Base-by-base conservation (phyloP, 129 eudicot species). In the Pseudognaphalium luteoalbum region DNA sequence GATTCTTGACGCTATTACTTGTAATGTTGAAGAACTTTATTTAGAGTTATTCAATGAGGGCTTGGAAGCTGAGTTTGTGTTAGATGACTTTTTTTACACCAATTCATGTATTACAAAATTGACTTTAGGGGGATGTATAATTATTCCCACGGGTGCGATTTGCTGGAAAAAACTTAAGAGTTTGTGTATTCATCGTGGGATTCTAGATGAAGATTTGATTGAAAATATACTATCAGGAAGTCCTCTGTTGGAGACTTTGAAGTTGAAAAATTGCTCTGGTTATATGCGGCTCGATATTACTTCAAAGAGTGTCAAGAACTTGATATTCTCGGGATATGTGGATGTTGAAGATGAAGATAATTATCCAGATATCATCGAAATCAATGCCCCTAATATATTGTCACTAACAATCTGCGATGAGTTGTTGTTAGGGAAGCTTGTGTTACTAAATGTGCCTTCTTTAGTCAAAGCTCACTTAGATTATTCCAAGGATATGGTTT, bases 391-490 rank as follows among this genome's bases (percentile, higher is more conserved):
- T 12, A 20, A 62, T 51, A 64, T 78, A 8, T 50, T 63, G 64
- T 78, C 77, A 51, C 72, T 78, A 16, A 70, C 39, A 7, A 78
- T 78, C 25, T 20, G 47, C 33, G 35, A 12, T 28, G 28, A 20
- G 60, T 21, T 70, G 70, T 19, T 15, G 20, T 32, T 50, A 35
- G 22, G 66, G 77, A 78, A 71, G 77, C 19, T 78, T 71, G 54
- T 62, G 82, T 71, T 78, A 58, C 6, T 33, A 50, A 34, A 78
- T 50, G 77, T 78, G 10, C 47, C 77, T 47, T 78, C 72, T 20
- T 71, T 78, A 51, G 72, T 78, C 6, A 42, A 62, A 47, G 82
- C 77, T 62, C 9, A 16, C 9, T 21, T 71, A 28, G 30, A 78
- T 50, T 78, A 71, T 71, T 2, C 34, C 34, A 32, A 32, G 34